Percentiles rank a stretch among this genome's conserved stretches.
Conservation (phyloP, 768 basidiomycete species). For the Amanita phalloides region DNA sequence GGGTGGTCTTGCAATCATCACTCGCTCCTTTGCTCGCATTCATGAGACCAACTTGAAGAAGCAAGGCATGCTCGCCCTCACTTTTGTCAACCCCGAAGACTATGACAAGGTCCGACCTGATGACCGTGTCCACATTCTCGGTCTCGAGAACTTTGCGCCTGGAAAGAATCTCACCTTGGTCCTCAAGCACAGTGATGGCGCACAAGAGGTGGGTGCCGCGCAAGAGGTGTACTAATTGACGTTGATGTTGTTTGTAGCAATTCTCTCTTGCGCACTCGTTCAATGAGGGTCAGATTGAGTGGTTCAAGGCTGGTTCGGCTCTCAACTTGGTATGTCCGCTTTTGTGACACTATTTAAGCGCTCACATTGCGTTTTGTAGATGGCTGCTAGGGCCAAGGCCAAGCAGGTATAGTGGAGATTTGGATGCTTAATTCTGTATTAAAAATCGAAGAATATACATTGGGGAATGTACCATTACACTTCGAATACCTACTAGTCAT, state of each 20-base stretch:
- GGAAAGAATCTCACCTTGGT: slow-evolving; percentile 84
- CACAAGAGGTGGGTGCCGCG: slow-evolving; percentile 40
- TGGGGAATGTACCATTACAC: background rate
- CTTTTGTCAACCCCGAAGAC: slow-evolving; percentile 85
- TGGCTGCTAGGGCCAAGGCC: slow-evolving; percentile 48
- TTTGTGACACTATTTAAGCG: background rate
- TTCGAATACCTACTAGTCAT: background rate
- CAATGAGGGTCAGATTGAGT: slow-evolving; percentile 94
- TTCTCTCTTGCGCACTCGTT: slow-evolving; percentile 84
- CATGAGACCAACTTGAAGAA: slow-evolving; percentile 99
- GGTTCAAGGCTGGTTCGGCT: slow-evolving; percentile 98
- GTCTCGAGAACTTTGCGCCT: slow-evolving; percentile 80
- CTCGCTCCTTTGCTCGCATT: slow-evolving; percentile 94
- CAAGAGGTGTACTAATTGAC: background rate
- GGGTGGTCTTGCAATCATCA: slow-evolving; percentile 92
- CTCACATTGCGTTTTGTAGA: slow-evolving; percentile 24
- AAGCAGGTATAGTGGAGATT: background rate
- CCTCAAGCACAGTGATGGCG: slow-evolving; percentile 76
- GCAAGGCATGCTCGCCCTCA: slow-evolving; percentile 97
- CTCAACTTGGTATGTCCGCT: slow-evolving; percentile 63
- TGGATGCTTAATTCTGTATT: background rate
- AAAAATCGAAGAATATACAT: background rate
- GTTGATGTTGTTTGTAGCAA: slow-evolving; percentile 29
- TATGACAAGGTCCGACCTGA: slow-evolving; percentile 86
- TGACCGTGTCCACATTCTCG: slow-evolving; percentile 85